Evolutionary conservation across 2,329 filamentous ascomycete genomes (phyloP).

Genomic region (Talaromyces islandicus): DNA sequence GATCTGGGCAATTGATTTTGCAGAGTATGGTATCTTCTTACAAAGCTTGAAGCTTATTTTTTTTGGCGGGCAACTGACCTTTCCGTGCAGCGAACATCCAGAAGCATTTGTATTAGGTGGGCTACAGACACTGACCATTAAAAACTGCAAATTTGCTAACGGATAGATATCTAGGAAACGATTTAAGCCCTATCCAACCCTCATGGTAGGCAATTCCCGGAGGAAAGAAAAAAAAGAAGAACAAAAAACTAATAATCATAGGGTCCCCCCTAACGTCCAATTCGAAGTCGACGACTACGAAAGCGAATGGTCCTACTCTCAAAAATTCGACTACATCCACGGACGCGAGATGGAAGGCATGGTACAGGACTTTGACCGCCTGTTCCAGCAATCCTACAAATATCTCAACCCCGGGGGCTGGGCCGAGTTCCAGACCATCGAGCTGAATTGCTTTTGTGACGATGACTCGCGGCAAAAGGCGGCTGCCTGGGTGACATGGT

Average conservation of each 20-base stretch:
- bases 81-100: conserved; percentile 18
- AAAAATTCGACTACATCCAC: conserved; percentile 21
- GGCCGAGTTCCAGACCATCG: conserved; percentile 15
- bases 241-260: neutral
- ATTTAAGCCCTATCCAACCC: conserved; percentile 30
- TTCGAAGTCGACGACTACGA: conserved; percentile 22
- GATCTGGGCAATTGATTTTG: conserved; percentile 35
- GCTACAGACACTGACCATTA: too few relatives aligned
- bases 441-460: conserved; percentile 13
- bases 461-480: conserved; percentile 14
- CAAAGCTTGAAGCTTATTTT: neutral
- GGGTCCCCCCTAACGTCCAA: conserved; percentile 21
- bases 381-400: conserved; percentile 15
- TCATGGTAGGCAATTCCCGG: conserved; percentile 8
- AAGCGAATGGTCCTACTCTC: conserved; percentile 17
- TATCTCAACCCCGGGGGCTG: conserved; percentile 18
- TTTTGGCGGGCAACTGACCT: neutral
- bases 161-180: conserved; percentile 11
- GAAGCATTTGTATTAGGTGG: conserved; percentile 23
- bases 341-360: conserved; percentile 18
- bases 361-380: conserved; percentile 17
- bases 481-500: conserved; percentile 13
- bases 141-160: neutral
- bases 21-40: conserved; percentile 20
- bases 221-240: neutral